Base-by-base conservation (phyloP, 2,329 filamentous ascomycete species). In the Penicillium sclerotiorum region DNA sequence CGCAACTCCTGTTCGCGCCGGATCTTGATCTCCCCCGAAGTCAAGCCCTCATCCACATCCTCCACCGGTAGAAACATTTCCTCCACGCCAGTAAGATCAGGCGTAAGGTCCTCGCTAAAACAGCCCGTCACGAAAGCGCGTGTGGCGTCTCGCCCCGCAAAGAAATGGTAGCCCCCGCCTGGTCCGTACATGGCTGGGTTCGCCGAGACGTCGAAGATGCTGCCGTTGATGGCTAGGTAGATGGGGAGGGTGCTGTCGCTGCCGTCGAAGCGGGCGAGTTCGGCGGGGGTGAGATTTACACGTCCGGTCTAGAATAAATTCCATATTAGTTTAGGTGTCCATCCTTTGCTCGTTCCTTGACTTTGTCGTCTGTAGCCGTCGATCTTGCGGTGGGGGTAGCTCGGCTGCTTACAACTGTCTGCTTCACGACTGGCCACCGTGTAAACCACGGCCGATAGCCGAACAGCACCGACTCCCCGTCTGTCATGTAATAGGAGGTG, bases 121-220 rank as follows among this genome's bases (percentile, higher is more conserved):
- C 94, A 99, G 15, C 90, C 90, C 2, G 94, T 97, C 8, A 99
- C 85, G 71, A 91, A 99, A 17, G 87, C 90, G 41, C 94, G 87
- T 12, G 88, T 85, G 27, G 93, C 92, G 72, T 99, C 94, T 55
- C 81, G 80, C 53, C 93, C 94, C 0, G 91, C 84, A 71, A 99
- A 96, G 74, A 88, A 86, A 64, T 86, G 80, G 78, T 99, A 99
- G 30, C 84, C 85, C 4, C 92, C 94, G 22, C 90, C 91, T 0
- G 92, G 87, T 1, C 89, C 89, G 76, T 94, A 94, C 51, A 74
- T 70, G 17, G 78, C 50, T 62, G 78, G 76, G 30, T 77, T 78
- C 7, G 77, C 75, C 37, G 77, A 79, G 36, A 87, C 84, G 62
- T 87, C 84, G 76, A 84, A 87, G 70, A 87, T 82, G 17, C 78